phyloP scores from a whole-genome alignment of 192 early-diverging fungal genomes.

The Podila minutissima region DNA sequence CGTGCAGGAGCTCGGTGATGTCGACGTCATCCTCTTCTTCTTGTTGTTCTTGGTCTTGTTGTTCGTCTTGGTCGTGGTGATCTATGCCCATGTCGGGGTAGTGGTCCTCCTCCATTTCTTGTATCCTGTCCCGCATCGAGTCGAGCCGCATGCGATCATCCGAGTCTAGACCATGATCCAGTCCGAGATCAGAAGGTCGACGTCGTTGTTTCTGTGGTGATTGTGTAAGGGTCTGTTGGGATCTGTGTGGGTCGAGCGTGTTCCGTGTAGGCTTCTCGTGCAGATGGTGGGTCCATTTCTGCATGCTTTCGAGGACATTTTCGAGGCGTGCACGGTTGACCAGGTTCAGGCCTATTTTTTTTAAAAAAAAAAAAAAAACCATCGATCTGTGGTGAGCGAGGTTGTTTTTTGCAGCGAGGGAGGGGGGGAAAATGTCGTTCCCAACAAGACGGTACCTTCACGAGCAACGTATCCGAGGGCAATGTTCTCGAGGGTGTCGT shows the following conservation, averaged over 20 bases:
- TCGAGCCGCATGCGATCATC: conserved; percentile 51
- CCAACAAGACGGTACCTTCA: conserved; percentile 60
- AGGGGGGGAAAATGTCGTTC: no score
- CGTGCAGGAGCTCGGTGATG: conserved; percentile 65
- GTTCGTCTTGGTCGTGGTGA: background rate
- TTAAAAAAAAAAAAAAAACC: background rate
- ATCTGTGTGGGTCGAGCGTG: conserved; percentile 41
- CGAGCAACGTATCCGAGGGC: conserved; percentile 76
- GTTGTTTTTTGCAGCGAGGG: background rate
- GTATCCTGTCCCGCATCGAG: conserved; percentile 62
- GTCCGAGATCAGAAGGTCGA: conserved; percentile 9
- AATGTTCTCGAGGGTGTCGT: conserved; percentile 73
- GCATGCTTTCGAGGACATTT: conserved; percentile 44
- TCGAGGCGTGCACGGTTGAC: conserved; percentile 35
- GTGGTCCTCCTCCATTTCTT: conserved; percentile 55
- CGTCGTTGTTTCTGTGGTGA: conserved; percentile 1
- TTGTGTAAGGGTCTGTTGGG: conserved; percentile 2
- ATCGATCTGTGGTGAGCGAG: background rate
- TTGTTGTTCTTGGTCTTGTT: conserved; percentile 10
- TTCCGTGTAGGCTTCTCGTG: conserved; percentile 44
- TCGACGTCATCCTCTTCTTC: conserved; percentile 60
- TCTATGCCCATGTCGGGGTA: conserved; percentile 6
- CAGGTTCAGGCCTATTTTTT: conserved; percentile 17
- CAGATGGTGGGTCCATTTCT: conserved; percentile 47
- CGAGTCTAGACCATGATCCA: conserved; percentile 8